Evolutionary conservation across 2,329 filamentous ascomycete species (phyloP).

Genomic region (Penicillium sp.): DNA sequence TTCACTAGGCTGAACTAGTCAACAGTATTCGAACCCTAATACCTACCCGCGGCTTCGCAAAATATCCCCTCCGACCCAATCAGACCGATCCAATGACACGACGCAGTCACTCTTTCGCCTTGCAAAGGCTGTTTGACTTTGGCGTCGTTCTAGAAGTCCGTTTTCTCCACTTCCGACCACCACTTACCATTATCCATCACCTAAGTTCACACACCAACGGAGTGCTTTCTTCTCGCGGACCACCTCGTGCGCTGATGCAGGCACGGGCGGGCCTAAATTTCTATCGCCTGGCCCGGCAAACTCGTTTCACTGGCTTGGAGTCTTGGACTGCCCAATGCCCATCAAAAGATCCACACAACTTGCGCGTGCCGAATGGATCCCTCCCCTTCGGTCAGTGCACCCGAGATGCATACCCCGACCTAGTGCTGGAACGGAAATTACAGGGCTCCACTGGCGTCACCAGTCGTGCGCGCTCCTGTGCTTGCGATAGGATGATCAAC

Average conservation of each 20-base stretch:
- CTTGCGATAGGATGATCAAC: conserved; percentile 18
- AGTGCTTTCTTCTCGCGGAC: background rate
- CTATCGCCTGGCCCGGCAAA: background rate
- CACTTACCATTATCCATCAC: background rate
- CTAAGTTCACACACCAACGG: background rate
- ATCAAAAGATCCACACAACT: conserved; percentile 7
- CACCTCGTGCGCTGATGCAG: conserved; percentile 1
- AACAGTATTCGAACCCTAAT: background rate
- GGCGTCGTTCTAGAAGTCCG: conserved; percentile 9
- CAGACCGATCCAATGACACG: conserved; percentile 2
- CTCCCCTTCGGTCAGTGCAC: conserved; percentile 19
- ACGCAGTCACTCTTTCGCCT: background rate
- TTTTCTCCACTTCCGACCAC: background rate
- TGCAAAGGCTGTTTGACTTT: background rate
- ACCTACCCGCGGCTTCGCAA: background rate
- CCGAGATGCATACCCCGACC: conserved; percentile 12
- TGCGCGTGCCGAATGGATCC: conserved; percentile 7
- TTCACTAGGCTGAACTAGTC: background rate
- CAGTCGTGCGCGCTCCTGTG: conserved; percentile 20
- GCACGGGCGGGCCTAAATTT: background rate
- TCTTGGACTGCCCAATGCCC: no score
- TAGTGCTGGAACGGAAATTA: conserved; percentile 16
- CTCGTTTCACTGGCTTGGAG: conserved; percentile 2
- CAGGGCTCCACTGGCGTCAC: conserved; percentile 14
- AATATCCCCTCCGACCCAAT: background rate